These are phyloP conservation scores for Cladosporium sp. DNA, from an alignment of 2,329 filamentous ascomycete species.

Conservation along the genomic window DNA sequence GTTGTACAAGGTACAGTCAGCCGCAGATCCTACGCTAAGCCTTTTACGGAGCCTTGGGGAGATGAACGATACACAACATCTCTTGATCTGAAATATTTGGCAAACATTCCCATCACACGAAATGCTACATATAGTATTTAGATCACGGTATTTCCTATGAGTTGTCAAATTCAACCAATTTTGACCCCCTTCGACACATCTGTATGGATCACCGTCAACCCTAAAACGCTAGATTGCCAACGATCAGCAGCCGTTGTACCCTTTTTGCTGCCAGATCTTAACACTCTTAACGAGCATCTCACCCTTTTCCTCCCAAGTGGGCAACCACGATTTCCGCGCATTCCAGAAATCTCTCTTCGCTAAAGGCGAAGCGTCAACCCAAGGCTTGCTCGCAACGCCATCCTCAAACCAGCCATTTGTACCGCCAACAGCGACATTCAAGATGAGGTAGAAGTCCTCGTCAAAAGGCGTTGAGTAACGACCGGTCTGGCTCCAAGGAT, in stretches of 20 bases:
- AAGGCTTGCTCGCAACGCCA: slow-evolving; percentile 67
- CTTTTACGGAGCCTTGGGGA: neutral
- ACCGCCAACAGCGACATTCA: slow-evolving; percentile 38
- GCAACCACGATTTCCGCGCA: slow-evolving; percentile 33
- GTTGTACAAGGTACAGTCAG: neutral
- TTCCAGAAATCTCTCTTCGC: slow-evolving; percentile 77
- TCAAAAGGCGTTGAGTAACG: slow-evolving; percentile 37
- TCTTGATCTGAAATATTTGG: no score
- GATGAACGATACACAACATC: no score
- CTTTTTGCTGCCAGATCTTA: slow-evolving; percentile 46
- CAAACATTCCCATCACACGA: no score
- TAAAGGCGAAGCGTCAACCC: slow-evolving; percentile 64
- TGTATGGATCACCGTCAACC: no score
- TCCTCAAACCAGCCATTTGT: slow-evolving; percentile 73
- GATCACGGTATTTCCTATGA: no score
- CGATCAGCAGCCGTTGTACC: slow-evolving; percentile 42
- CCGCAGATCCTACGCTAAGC: slow-evolving; percentile 1
- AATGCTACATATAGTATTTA: no score
- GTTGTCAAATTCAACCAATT: no score
- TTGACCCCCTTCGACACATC: no score
- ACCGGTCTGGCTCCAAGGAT: slow-evolving; percentile 36
- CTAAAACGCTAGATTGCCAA: no score
- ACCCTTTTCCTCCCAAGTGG: slow-evolving; percentile 35
- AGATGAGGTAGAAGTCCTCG: slow-evolving; percentile 39
- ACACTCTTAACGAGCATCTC: slow-evolving; percentile 38